Conservation (phyloP, 371 early-diverging fungal genomes). For the Fennellomyces sp. region DNA sequence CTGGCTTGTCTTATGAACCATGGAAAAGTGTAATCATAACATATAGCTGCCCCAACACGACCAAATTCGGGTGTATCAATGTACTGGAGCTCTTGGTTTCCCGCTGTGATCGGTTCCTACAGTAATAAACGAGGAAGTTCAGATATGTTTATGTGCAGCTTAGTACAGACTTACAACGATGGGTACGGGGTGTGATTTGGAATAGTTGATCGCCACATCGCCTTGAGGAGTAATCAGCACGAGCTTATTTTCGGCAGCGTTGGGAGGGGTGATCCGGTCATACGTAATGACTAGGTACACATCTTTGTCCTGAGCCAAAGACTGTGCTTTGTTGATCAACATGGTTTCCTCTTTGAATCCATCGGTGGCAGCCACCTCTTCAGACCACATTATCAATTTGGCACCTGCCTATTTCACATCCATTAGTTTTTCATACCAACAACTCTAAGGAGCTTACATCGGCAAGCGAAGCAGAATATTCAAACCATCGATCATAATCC, state of each 20-base stretch:
- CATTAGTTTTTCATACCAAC: neutral
- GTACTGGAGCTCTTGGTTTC: constrained; percentile 42
- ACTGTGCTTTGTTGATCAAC: constrained; percentile 29
- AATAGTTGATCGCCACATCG: constrained; percentile 47
- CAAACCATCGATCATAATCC: constrained; percentile 31
- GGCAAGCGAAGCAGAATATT: constrained; percentile 20
- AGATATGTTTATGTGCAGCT: neutral
- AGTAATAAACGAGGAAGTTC: neutral
- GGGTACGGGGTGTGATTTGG: constrained; percentile 59
- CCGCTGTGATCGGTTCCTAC: constrained; percentile 40
- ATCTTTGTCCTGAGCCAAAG: constrained; percentile 33
- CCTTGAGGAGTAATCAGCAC: constrained; percentile 51
- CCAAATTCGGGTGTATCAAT: constrained; percentile 54
- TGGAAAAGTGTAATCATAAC: constrained; percentile 59
- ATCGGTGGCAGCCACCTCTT: constrained; percentile 26
- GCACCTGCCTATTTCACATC: constrained; percentile 33
- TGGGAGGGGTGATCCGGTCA: constrained; percentile 17
- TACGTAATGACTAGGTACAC: constrained; percentile 51
- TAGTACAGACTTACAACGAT: constrained; percentile 24
- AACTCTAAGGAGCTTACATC: constrained; percentile 6
- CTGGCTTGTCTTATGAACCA: constrained; percentile 55
- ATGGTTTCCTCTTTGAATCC: constrained; percentile 19
- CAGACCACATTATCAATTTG: constrained; percentile 54
- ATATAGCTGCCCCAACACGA: constrained; percentile 54
- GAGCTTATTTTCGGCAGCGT: constrained; percentile 40